A percentile compares a stretch with the other conserved stretches of the same genome.
These are phyloP conservation scores for Psilocybe cubensis DNA, from an alignment of 768 basidiomycete species.

Conservation along the genomic window DNA sequence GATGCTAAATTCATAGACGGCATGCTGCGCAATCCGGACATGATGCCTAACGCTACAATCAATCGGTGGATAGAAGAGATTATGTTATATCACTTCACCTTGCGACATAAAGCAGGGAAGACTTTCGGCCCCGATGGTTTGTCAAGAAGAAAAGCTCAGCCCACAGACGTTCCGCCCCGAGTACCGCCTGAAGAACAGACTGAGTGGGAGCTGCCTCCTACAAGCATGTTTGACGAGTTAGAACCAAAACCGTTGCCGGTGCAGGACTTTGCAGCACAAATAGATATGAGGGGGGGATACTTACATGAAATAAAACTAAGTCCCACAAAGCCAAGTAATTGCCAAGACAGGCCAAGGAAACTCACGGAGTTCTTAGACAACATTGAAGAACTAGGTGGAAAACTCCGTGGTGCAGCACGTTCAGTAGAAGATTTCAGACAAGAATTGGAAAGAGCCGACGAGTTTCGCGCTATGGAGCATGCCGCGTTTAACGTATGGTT, in stretches of 20 bases:
- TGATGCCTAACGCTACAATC: conserved; percentile 34
- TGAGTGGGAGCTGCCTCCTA: neutral
- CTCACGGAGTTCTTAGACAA: too few relatives aligned
- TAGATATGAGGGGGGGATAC: neutral
- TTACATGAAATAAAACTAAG: neutral
- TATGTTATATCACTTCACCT: conserved; percentile 31
- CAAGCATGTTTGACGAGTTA: conserved; percentile 14
- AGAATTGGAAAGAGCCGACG: neutral
- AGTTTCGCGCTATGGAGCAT: neutral
- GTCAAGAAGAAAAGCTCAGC: conserved; percentile 20
- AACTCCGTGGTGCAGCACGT: too few relatives aligned
- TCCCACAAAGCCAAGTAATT: neutral
- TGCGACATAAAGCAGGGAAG: conserved; percentile 31
- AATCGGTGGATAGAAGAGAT: conserved; percentile 41
- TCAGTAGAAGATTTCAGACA: too few relatives aligned
- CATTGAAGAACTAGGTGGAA: too few relatives aligned
- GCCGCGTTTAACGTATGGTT: neutral
- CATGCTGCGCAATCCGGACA: conserved; percentile 36
- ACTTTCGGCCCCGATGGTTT: conserved; percentile 34
- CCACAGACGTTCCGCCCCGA: neutral
- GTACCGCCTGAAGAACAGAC: neutral
- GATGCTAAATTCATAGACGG: conserved; percentile 36
- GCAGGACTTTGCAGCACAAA: neutral
- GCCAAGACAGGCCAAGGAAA: too few relatives aligned
- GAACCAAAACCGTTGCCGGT: neutral